phyloP scores from a whole-genome alignment of 352 stramenopile species.

The Phytophthora sansomeana region DNA sequence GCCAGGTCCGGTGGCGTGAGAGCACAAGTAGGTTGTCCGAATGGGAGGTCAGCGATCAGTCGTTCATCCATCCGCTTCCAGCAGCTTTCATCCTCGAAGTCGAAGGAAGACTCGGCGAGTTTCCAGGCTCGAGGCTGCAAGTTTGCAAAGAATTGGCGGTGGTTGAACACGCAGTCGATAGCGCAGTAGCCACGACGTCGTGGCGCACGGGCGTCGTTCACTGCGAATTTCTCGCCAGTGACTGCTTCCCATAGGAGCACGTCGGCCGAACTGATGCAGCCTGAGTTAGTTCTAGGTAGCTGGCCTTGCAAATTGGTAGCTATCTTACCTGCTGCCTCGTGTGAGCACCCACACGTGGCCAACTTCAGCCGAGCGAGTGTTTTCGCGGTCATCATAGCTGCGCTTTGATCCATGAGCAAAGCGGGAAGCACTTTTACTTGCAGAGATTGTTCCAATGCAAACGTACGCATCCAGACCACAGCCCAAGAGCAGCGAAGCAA shows the following conservation, averaged over 20 bases:
- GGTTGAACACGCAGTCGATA: constrained; percentile 89
- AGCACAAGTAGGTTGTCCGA: constrained; percentile 31
- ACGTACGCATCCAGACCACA: constrained; percentile 91
- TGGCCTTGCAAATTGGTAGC: background rate
- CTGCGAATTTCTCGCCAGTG: constrained; percentile 64
- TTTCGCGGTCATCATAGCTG: constrained; percentile 24
- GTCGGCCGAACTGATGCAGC: constrained; percentile 18
- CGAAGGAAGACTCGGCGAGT: constrained; percentile 55
- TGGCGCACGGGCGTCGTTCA: constrained; percentile 23
- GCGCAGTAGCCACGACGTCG: constrained; percentile 59
- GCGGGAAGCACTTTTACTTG: constrained; percentile 34
- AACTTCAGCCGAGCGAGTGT: constrained; percentile 35
- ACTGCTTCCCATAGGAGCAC: constrained; percentile 81
- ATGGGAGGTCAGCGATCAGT: constrained; percentile 58
- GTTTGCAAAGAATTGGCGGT: constrained; percentile 79
- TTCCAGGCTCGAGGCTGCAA: constrained; percentile 61
- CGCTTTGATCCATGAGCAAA: constrained; percentile 26
- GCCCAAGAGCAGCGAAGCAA: constrained; percentile 88
- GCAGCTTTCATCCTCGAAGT: constrained; percentile 64
- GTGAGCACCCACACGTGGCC: constrained; percentile 88
- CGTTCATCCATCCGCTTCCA: constrained; percentile 71
- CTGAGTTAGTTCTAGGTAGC: background rate
- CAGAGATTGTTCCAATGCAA: constrained; percentile 81
- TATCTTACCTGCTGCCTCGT: constrained; percentile 35
- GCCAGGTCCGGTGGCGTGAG: constrained; percentile 44